Base-by-base conservation (phyloP, 371 early-diverging fungal genomes). In the Mortierella polycephala region DNA sequence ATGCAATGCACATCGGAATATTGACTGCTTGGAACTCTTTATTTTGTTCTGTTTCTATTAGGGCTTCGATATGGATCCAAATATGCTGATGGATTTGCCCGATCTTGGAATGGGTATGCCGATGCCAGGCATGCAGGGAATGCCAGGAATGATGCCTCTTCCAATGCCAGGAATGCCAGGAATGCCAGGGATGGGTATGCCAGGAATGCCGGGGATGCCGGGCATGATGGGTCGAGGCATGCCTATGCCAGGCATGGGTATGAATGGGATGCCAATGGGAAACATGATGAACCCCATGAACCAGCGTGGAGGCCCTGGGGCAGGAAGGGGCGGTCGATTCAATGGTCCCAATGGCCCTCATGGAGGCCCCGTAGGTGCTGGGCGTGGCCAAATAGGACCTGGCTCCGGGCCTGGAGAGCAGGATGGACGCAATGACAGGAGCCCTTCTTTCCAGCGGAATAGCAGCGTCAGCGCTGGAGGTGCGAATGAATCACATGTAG, bases 211-310 rank as follows among this genome's bases (percentile, higher is more conserved):
- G 37, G 74, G 74, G 55, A 69, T 75, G 70, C 65, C 75, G 11
- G 49, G 58, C 18, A 71, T 70, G 65, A 68, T 77, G 69, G 62
- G 67, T 50, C 74, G 67, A 5, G 73, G 73, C 11, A 74, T 74
- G 75, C 64, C 60, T 6, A 66, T 71, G 67, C 68, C 77, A 16
- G 77, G 77, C 6, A 71, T 76, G 71, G 67, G 79, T 53, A 72
- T 76, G 77, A 68, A 68, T 5, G 77, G 79, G 10, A 79, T 79
- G 76, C 68, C 71, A 13, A 73, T 71, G 65, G 68, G 67, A 41
- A 71, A 71, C 21, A 77, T 79, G 74, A 79, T 79, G 80, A 79
- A 72, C 60, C 67, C 64, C 16, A 79, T 79, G 79, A 79, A 79
- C 59, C 68, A 72, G n/a, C 62, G 71, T 42, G 70, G 71, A 41